These are phyloP conservation scores for Didymellaceae sp. DNA, from an alignment of 2,329 filamentous ascomycete species.

Conservation along the genomic window DNA sequence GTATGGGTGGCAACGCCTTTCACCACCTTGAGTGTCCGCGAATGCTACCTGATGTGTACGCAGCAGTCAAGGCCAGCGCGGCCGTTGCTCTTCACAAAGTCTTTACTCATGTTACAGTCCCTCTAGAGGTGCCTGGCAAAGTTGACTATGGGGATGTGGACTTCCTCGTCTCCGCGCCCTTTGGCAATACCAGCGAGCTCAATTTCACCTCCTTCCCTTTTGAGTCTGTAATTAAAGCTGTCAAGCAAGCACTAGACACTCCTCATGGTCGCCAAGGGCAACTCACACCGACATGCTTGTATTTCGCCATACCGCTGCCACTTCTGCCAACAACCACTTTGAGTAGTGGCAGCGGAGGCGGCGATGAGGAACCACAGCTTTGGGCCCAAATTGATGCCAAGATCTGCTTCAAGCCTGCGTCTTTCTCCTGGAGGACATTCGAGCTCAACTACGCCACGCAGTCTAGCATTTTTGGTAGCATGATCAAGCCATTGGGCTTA, in stretches of 20 bases:
- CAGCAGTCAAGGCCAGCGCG: constrained; percentile 19
- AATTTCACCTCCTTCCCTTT: constrained; percentile 20
- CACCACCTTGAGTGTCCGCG: constrained; percentile 31
- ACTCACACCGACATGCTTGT: constrained; percentile 29
- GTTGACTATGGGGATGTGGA: constrained; percentile 34
- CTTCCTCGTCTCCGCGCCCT: constrained; percentile 29
- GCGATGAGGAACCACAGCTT: constrained; percentile 11
- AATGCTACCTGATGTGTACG: constrained; percentile 27
- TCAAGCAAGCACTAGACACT: constrained; percentile 27
- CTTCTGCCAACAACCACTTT: not conserved
- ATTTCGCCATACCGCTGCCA: constrained; percentile 27
- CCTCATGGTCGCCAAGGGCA: constrained; percentile 25
- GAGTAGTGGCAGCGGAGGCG: not conserved
- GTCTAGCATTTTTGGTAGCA: constrained; percentile 33
- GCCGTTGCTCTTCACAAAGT: constrained; percentile 20
- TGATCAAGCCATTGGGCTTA: constrained; percentile 36
- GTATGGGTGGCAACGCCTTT: constrained; percentile 39
- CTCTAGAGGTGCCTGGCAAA: constrained; percentile 35
- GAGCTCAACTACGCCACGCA: constrained; percentile 32
- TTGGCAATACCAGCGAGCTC: constrained; percentile 4
- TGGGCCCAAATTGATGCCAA: constrained; percentile 39
- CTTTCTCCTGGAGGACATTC: constrained; percentile 34
- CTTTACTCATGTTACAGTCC: constrained; percentile 35
- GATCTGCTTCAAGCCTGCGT: constrained; percentile 23
- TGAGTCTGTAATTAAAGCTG: constrained; percentile 13